phyloP scores from a whole-genome alignment of 1,139 yeast species.

The Hyphopichia burtonii region DNA sequence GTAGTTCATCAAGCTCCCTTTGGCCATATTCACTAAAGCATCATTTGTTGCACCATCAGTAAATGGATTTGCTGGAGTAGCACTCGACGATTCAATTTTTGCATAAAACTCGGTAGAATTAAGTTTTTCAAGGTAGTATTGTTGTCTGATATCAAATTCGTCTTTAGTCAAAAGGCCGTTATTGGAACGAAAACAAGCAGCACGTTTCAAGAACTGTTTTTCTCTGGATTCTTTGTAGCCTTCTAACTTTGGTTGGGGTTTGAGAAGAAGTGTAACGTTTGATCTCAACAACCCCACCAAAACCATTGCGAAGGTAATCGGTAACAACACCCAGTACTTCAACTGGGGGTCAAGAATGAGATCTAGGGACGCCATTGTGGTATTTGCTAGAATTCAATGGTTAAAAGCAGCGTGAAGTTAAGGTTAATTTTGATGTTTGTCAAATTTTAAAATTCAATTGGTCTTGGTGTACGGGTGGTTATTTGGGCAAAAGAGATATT shows the following conservation, averaged over 20 bases:
- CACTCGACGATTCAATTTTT: conserved; percentile 42
- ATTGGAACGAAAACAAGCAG: conserved; percentile 52
- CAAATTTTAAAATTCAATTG: too few relatives aligned
- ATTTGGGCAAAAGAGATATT: too few relatives aligned
- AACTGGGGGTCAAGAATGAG: conserved; percentile 73
- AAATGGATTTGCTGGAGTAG: conserved; percentile 58
- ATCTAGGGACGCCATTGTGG: conserved; percentile 22
- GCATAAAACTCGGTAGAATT: conserved; percentile 52
- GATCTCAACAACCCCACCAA: conserved; percentile 82
- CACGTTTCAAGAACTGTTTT: conserved; percentile 57
- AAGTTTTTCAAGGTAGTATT: conserved; percentile 43
- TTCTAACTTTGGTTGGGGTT: conserved; percentile 57
- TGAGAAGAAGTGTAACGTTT: conserved; percentile 59
- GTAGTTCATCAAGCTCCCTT: conserved; percentile 77
- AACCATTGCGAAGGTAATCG: conserved; percentile 88
- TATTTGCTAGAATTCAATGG: not conserved
- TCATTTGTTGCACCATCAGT: conserved; percentile 73
- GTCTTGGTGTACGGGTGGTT: not conserved
- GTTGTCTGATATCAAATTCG: conserved; percentile 52
- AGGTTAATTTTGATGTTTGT: not conserved
- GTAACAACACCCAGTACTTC: conserved; percentile 87
- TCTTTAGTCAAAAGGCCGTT: conserved; percentile 40
- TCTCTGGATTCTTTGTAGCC: conserved; percentile 59
- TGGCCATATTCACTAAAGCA: conserved; percentile 75
- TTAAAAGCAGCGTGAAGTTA: too few relatives aligned